phyloP scores from a whole-genome alignment of 352 stramenopile species.

The Pythium sp. region DNA sequence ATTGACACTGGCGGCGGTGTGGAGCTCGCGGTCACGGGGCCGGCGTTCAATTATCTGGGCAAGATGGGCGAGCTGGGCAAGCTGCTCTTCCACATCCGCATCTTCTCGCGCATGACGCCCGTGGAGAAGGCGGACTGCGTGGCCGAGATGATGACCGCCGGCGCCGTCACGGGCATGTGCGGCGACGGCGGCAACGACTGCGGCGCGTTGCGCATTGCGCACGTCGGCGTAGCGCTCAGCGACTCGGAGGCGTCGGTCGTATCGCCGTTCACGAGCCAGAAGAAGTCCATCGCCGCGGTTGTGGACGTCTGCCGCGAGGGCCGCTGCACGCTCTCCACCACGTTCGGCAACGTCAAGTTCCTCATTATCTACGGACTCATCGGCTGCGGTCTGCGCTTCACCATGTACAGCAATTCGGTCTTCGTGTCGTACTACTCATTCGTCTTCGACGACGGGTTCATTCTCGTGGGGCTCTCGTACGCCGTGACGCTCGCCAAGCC shows the following conservation, averaged over 20 bases:
- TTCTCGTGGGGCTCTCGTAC: slow-evolving; percentile 64
- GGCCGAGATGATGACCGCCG: slow-evolving; percentile 34
- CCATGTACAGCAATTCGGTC: slow-evolving; percentile 70
- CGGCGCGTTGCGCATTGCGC: slow-evolving; percentile 67
- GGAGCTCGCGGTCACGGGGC: slow-evolving; percentile 43
- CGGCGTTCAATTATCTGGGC: slow-evolving; percentile 32
- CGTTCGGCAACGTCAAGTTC: slow-evolving; percentile 85
- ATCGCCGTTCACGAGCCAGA: slow-evolving; percentile 81
- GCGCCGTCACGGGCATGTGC: slow-evolving; percentile 51
- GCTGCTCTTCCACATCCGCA: slow-evolving; percentile 41
- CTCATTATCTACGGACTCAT: slow-evolving; percentile 89
- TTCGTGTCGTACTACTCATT: slow-evolving; percentile 73
- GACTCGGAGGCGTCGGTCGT: slow-evolving; percentile 74
- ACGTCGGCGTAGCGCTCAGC: slow-evolving; percentile 77
- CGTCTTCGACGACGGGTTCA: slow-evolving; percentile 66
- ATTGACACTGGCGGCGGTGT: slow-evolving; percentile 12
- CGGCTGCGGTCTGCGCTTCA: slow-evolving; percentile 55
- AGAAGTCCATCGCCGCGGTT: slow-evolving; percentile 77
- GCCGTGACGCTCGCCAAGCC: slow-evolving; percentile 68
- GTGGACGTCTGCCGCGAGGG: slow-evolving; percentile 85
- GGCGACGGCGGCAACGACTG: slow-evolving; percentile 79
- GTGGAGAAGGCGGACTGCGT: slow-evolving; percentile 41
- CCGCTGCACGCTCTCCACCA: slow-evolving; percentile 81
- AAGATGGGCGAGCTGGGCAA: slow-evolving; percentile 28
- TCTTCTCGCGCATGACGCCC: slow-evolving; percentile 52